A percentile compares a stretch with the other conserved stretches of the same genome.
phyloP scores from a whole-genome alignment of 805 yeast genomes.

The Saccharomycodes ludwigii region DNA sequence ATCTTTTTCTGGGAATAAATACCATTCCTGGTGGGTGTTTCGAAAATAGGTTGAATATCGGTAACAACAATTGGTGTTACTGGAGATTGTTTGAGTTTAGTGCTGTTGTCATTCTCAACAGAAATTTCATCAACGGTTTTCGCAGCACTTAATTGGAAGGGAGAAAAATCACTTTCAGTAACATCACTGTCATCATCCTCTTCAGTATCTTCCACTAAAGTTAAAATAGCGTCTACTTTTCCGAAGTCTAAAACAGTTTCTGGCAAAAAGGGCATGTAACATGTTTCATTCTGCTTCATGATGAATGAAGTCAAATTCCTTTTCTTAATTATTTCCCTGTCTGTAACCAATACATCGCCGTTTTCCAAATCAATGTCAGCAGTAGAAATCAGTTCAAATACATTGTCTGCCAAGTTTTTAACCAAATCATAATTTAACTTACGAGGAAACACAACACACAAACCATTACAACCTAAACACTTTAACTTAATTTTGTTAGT shows the following conservation, averaged over 20 bases:
- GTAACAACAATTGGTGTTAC: conserved; percentile 3
- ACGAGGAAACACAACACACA: conserved; percentile 51
- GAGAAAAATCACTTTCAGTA: conserved; percentile 26
- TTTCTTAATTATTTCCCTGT: conserved; percentile 12
- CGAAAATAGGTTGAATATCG: too few species aligned
- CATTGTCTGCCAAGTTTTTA: conserved; percentile 10
- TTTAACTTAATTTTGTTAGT: conserved; percentile 36
- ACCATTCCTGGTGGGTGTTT: not conserved
- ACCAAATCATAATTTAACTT: conserved; percentile 23
- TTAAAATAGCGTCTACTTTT: conserved; percentile 38
- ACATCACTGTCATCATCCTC: conserved; percentile 37
- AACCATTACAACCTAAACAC: conserved; percentile 79
- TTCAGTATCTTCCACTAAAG: conserved; percentile 36
- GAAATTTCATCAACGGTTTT: conserved; percentile 28
- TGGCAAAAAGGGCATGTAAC: conserved; percentile 48
- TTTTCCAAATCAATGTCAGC: conserved; percentile 6
- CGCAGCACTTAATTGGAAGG: conserved; percentile 10
- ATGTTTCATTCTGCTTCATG: conserved; percentile 47
- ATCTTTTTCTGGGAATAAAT: too few species aligned
- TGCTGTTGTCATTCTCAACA: conserved; percentile 12
- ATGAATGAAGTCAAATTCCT: conserved; percentile 19
- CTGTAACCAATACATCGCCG: not conserved
- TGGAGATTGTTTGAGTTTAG: conserved; percentile 1
- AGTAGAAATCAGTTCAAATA: conserved; percentile 15
- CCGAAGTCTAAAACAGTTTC: conserved; percentile 56